These are phyloP conservation scores for Urostyla sp. DNA, from an alignment of 73 alveolate genomes.

Conservation along the genomic window DNA sequence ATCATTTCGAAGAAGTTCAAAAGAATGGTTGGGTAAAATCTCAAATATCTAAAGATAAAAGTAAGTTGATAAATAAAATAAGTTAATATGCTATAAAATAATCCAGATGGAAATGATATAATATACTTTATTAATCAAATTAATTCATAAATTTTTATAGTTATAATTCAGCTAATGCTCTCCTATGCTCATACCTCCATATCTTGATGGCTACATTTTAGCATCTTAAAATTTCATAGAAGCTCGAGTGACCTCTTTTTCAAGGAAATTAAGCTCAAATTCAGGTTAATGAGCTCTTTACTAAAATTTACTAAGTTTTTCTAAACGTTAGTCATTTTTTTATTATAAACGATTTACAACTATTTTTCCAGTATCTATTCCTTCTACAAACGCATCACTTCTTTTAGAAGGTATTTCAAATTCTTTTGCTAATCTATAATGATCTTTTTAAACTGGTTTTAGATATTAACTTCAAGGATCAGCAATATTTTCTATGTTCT, in stretches of 20 bases:
- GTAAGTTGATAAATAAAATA: no score
- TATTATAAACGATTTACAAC: not conserved
- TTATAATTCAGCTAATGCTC: slow-evolving; percentile 41
- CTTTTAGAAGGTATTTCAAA: slow-evolving; percentile 45
- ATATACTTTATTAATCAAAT: no score
- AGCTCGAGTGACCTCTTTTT: slow-evolving; percentile 21
- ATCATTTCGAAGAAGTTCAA: no score
- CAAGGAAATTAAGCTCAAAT: slow-evolving; percentile 30
- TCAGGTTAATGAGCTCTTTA: slow-evolving; percentile 24
- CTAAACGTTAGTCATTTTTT: not conserved
- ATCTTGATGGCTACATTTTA: slow-evolving; percentile 10
- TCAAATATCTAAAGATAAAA: no score
- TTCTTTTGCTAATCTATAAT: slow-evolving; percentile 31
- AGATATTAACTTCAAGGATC: slow-evolving; percentile 26
- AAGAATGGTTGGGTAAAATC: no score
- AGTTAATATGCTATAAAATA: no score
- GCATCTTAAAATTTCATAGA: slow-evolving; percentile 42
- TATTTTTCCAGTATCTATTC: slow-evolving; percentile 8
- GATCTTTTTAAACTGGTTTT: slow-evolving; percentile 33
- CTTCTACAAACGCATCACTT: no score
- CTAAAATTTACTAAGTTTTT: slow-evolving; percentile 13
- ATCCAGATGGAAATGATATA: no score
- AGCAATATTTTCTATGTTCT: slow-evolving; percentile 11
- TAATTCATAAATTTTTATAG: no score
- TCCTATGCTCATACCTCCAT: slow-evolving; percentile 41